A percentile compares a stretch with the other conserved stretches of the same genome.
These are phyloP conservation scores for Austroboletus rostrupii DNA, from an alignment of 1,284 basidiomycete species.

Conservation along the genomic window DNA sequence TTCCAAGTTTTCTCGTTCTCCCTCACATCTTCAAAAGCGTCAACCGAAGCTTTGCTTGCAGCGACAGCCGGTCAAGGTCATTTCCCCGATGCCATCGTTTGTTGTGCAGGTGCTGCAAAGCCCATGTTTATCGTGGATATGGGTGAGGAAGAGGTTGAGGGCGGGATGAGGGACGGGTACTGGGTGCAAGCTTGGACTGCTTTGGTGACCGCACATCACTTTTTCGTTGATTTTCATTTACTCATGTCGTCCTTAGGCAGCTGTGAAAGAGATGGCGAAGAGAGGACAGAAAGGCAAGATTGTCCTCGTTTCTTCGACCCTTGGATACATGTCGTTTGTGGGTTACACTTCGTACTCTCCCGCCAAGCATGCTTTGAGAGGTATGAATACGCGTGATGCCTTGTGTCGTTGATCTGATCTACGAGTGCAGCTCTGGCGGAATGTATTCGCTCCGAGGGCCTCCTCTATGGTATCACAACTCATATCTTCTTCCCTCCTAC, in stretches of 20 bases:
- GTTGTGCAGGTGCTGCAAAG: slow-evolving; percentile 60
- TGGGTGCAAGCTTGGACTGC: slow-evolving; percentile 79
- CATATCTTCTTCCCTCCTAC: slow-evolving; percentile 88
- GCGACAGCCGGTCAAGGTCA: slow-evolving; percentile 43
- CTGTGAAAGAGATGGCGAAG: slow-evolving; percentile 67
- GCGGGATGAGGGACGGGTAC: slow-evolving; percentile 57
- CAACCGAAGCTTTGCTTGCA: slow-evolving; percentile 47
- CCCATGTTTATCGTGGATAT: slow-evolving; percentile 66
- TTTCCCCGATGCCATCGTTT: slow-evolving; percentile 63
- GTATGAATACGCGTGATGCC: slow-evolving; percentile 36
- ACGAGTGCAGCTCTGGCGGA: slow-evolving; percentile 73
- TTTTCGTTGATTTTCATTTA: not conserved
- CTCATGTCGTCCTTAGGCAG: slow-evolving; percentile 46
- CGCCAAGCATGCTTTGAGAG: slow-evolving; percentile 86
- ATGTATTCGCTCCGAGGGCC: slow-evolving; percentile 76
- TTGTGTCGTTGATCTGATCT: not conserved
- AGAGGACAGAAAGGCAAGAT: slow-evolving; percentile 63
- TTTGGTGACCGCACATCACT: slow-evolving; percentile 47
- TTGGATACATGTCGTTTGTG: slow-evolving; percentile 78
- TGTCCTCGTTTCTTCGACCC: slow-evolving; percentile 77
- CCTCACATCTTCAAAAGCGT: slow-evolving; percentile 40
- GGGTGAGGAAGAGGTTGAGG: slow-evolving; percentile 46
- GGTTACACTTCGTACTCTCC: slow-evolving; percentile 88
- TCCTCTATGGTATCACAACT: slow-evolving; percentile 75
- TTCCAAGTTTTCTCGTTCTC: slow-evolving; percentile 53